Evolutionary conservation across 108 stramenopile genomes (phyloP).

Genomic region (Cyclotella kingstonii): DNA sequence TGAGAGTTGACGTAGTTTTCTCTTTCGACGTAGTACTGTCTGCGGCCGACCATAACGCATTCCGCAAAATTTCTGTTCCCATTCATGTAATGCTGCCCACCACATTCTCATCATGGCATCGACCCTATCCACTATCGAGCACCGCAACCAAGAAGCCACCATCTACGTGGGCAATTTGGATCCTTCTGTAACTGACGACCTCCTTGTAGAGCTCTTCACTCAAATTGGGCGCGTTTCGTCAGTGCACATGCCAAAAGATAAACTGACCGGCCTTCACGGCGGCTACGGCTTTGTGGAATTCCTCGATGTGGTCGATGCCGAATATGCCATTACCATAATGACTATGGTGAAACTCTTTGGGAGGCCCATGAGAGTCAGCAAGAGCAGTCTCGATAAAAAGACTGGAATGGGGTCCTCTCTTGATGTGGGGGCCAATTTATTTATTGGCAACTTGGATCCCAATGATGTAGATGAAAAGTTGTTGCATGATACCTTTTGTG

Average conservation of each 20-base stretch:
- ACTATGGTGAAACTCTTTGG: conserved; percentile 96
- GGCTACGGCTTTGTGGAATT: conserved; percentile 99
- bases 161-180: conserved; percentile 97
- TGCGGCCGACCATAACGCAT: too few species aligned
- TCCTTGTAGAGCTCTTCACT: conserved; percentile 92
- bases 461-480: conserved; percentile 96
- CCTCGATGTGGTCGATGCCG: conserved; percentile 88
- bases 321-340: conserved; percentile 95
- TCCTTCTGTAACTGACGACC: conserved; percentile 77
- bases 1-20: too few species aligned
- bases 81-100: too few species aligned
- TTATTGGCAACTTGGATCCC: conserved; percentile 95
- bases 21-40: too few species aligned
- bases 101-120: conserved; percentile 64
- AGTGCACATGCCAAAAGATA: conserved; percentile 99
- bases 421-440: conserved; percentile 98
- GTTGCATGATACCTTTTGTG: conserved; percentile 96
- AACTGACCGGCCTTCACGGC: conserved; percentile 79
- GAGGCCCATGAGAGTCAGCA: conserved; percentile 89
- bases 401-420: conserved; percentile 41
- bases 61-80: too few species aligned
- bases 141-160: conserved; percentile 99
- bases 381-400: conserved; percentile 86
- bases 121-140: conserved; percentile 87
- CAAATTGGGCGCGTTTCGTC: conserved; percentile 93